Conservation (phyloP, 2,329 filamentous ascomycete genomes). For the Decorospora gaudefroyi region DNA sequence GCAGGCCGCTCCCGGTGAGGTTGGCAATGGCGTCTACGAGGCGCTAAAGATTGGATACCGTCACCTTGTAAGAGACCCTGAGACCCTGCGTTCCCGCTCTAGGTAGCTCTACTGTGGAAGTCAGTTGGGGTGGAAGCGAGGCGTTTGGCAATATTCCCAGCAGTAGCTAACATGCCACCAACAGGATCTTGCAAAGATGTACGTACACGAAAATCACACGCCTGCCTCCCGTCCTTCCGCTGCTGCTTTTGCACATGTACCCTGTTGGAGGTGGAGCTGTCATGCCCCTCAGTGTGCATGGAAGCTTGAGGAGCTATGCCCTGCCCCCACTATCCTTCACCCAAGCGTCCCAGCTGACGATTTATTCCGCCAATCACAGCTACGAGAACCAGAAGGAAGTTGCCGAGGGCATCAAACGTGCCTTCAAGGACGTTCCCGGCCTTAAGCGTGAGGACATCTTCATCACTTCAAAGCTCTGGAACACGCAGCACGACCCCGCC, state of each 20-base stretch:
- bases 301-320: conserved; percentile 25
- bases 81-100: not conserved
- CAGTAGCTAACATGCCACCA: conserved; percentile 37
- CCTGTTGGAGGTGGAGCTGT: conserved; percentile 15
- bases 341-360: conserved; percentile 24
- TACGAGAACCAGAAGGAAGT: conserved; percentile 43
- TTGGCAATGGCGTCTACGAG: conserved; percentile 51
- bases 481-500: conserved; percentile 76
- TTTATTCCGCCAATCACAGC: conserved; percentile 34
- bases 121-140: too few species aligned
- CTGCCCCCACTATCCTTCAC: conserved; percentile 1
- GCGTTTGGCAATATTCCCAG: too few species aligned
- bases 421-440: conserved; percentile 33
- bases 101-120: too few species aligned
- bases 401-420: conserved; percentile 38
- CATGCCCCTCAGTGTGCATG: conserved; percentile 25
- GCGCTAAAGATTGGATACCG: conserved; percentile 43
- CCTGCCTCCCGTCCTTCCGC: too few species aligned
- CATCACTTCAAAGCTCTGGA: conserved; percentile 84
- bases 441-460: conserved; percentile 41
- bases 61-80: conserved; percentile 33
- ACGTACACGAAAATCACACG: conserved; percentile 14
- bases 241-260: not conserved
- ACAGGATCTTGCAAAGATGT: conserved; percentile 42
- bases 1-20: conserved; percentile 43